phyloP scores from a whole-genome alignment of 257 asterid genomes.

The Penstemon davidsonii region DNA sequence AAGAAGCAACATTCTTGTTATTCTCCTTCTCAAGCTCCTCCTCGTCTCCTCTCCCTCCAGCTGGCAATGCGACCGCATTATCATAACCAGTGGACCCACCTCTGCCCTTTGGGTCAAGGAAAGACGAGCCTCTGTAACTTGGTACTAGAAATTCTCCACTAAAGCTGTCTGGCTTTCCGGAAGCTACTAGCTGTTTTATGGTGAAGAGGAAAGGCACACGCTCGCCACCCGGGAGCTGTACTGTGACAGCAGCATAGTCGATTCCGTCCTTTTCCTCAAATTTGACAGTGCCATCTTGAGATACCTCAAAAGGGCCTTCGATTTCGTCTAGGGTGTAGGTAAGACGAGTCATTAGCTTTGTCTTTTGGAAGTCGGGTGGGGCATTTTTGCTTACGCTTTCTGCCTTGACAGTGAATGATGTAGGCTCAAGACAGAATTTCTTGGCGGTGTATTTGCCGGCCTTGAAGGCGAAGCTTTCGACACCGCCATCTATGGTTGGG shows the following conservation, averaged over 20 bases:
- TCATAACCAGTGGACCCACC: slow-evolving; percentile 99
- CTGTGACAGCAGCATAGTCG: slow-evolving; percentile 96
- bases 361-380: slow-evolving; percentile 81
- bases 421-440: slow-evolving; percentile 94
- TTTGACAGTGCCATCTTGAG: slow-evolving; percentile 71
- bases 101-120: slow-evolving; percentile 99
- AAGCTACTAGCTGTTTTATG: slow-evolving; percentile 87
- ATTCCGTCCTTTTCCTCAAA: slow-evolving; percentile 97
- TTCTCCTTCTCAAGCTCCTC: slow-evolving; percentile 95
- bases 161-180: slow-evolving; percentile 80
- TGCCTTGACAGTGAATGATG: slow-evolving; percentile 96
- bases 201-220: slow-evolving; percentile 96
- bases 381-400: slow-evolving; percentile 81
- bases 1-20: slow-evolving; percentile 66
- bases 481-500: slow-evolving; percentile 96
- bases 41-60: slow-evolving; percentile 98
- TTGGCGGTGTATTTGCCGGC: slow-evolving; percentile 84
- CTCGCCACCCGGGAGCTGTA: slow-evolving; percentile 98
- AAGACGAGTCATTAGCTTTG: slow-evolving; percentile 96
- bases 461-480: slow-evolving; percentile 67
- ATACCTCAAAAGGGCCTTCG: slow-evolving; percentile 91
- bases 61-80: slow-evolving; percentile 96
- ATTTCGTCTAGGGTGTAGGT: slow-evolving; percentile 98
- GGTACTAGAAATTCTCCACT: slow-evolving; percentile 85
- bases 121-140: slow-evolving; percentile 93